phyloP scores from a whole-genome alignment of 306 rosid species.

The Prunus fruticosa region DNA sequence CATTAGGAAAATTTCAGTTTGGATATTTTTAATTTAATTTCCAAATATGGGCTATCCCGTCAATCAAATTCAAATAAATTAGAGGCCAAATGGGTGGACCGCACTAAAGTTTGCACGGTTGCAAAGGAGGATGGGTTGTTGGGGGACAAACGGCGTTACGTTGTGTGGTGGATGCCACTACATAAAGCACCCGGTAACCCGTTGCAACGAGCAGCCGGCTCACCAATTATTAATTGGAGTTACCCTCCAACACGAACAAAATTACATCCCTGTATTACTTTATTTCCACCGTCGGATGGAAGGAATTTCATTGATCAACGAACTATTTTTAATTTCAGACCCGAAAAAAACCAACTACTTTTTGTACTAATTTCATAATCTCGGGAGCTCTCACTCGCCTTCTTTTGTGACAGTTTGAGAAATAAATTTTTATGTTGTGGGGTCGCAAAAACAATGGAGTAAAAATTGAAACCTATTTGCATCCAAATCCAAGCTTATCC shows the following conservation, averaged over 20 bases:
- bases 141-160: constrained; percentile 40
- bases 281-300: no score
- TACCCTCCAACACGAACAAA: no score
- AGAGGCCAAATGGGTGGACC: background rate
- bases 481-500: background rate
- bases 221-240: no score
- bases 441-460: background rate
- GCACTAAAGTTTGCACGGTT: constrained; percentile 2
- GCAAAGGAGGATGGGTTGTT: constrained; percentile 25
- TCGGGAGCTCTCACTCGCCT: no score
- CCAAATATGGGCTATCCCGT: background rate
- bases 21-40: background rate
- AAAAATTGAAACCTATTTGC: background rate
- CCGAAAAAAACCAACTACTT: no score
- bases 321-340: no score
- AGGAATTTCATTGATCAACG: no score
- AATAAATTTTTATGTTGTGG: background rate
- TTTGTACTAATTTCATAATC: no score
- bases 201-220: background rate
- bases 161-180: background rate
- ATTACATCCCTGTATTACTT: no score
- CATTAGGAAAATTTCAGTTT: background rate
- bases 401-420: background rate
- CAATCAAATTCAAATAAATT: background rate
- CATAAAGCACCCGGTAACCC: background rate